These are phyloP conservation scores for Populus tomentosa DNA, from an alignment of 441 rosid species.

Conservation along the genomic window DNA sequence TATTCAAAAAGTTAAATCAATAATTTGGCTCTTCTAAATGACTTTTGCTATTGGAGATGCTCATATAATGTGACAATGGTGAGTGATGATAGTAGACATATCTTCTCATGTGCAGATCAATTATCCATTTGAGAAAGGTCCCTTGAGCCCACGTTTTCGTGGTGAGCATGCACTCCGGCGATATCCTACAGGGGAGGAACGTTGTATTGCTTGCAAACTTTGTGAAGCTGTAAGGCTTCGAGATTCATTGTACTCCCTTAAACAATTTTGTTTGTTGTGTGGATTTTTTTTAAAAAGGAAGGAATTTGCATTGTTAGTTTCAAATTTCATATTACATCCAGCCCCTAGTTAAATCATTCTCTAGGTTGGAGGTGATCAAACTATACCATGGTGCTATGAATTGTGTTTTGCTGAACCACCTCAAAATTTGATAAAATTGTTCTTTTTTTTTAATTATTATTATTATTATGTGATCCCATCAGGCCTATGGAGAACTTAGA, in stretches of 20 bases:
- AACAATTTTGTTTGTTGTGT: not conserved
- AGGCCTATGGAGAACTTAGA: too few relatives aligned
- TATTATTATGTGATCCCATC: not conserved
- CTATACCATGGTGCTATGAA: not conserved
- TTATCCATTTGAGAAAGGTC: conserved; percentile 99
- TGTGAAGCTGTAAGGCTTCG: too few relatives aligned
- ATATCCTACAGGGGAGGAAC: conserved; percentile 93
- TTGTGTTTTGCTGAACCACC: not conserved
- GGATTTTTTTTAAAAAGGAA: too few relatives aligned
- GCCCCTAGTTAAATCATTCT: not conserved
- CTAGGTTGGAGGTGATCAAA: not conserved
- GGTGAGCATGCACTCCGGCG: conserved; percentile 97
- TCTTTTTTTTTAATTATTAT: not conserved
- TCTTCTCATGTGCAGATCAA: conserved; percentile 56
- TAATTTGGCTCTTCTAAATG: too few relatives aligned
- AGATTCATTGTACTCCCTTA: not conserved
- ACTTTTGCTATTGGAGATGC: too few relatives aligned
- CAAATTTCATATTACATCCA: not conserved
- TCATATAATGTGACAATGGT: not conserved
- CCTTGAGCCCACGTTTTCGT: conserved; percentile 88
- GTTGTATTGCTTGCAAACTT: conserved; percentile 99
- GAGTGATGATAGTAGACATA: conserved; percentile 4
- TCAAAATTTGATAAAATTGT: too few relatives aligned
- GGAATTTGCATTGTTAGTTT: not conserved
- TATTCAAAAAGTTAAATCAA: too few relatives aligned